Percentiles rank a stretch among this genome's conserved stretches.
These are phyloP conservation scores for Peterozyma toletana DNA, from an alignment of 805 yeast species.

Conservation along the genomic window DNA sequence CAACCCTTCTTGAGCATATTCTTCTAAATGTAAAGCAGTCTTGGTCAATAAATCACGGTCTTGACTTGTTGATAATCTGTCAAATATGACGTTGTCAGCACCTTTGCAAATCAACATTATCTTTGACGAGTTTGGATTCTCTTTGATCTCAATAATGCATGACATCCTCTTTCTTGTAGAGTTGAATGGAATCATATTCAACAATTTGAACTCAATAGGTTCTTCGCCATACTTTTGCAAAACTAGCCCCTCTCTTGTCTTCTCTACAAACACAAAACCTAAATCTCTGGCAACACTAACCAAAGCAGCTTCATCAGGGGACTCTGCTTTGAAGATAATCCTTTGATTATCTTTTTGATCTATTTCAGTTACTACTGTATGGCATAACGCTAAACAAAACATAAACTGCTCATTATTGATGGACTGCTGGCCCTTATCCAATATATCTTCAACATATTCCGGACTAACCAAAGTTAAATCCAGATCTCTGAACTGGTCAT, in stretches of 20 bases:
- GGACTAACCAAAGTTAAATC: conserved; percentile 57
- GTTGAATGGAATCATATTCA: conserved; percentile 55
- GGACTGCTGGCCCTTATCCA: conserved; percentile 32
- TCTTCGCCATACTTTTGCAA: conserved; percentile 39
- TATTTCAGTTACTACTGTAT: conserved; percentile 62
- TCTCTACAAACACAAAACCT: conserved; percentile 56
- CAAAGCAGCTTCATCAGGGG: conserved; percentile 79
- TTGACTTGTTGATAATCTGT: conserved; percentile 25
- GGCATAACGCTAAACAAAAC: conserved; percentile 64
- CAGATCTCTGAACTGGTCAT: conserved; percentile 43
- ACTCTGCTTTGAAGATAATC: conserved; percentile 63
- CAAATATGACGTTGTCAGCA: conserved; percentile 67
- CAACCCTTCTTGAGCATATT: conserved; percentile 76
- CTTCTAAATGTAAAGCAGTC: conserved; percentile 70
- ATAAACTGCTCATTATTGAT: conserved; percentile 49
- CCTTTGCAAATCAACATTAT: conserved; percentile 57
- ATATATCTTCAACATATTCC: conserved; percentile 48
- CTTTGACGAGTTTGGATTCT: conserved; percentile 18
- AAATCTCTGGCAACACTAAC: conserved; percentile 72
- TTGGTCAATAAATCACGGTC: conserved; percentile 41
- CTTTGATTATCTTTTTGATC: conserved; percentile 29
- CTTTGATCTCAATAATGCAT: conserved; percentile 46
- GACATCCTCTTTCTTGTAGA: conserved; percentile 78
- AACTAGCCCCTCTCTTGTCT: conserved; percentile 39
- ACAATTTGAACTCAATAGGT: conserved; percentile 34